Base-by-base conservation (phyloP, 441 rosid species). In the Geranium incanum region DNA sequence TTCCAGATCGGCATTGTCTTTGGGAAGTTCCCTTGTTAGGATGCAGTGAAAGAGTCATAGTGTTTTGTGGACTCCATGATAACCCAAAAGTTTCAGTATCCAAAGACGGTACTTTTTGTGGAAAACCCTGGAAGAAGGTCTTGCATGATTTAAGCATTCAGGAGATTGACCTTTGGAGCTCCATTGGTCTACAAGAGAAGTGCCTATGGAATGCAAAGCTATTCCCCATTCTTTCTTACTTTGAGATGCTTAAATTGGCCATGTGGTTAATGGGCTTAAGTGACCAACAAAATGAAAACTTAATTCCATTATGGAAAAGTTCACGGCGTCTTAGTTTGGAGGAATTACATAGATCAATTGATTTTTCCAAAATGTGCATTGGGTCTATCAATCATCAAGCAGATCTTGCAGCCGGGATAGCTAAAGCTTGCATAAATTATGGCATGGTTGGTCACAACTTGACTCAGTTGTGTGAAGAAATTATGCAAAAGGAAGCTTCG, bases 171-270 rank as follows among this genome's bases (percentile, higher is more conserved):
- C 81, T 93, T 63, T 94, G 99, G 99, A 84, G 73, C 73, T 77
- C 84, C 0, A 70, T 72, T 36, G 81, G 72, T 70, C 57, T 66
- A 75, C 92, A 88, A 73, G 97, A 87, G 21, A 89, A 72, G 67
- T 92, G 95, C 83, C 83, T 92, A 80, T 94, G 99, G 99, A 94
- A 87, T 73, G 99, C 97, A 16, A 94, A 87, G 83, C 65, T 94
- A 70, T 94, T 83, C 73, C 97, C 97, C 6, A 74, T 89, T 74
- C 86, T 85, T 66, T 82, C 89, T 68, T 92, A 92, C 67, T 74
- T 68, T 70, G 91, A 92, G 79, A 94, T 94, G 97, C 90, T 94
- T 72, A 77, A 67, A 60, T 60, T 87, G 71, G 95, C 94, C 19
- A 81, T 89, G 45, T 94, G 97, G 99, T 77, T 92, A 84, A 92